Conservation (phyloP, 1,284 basidiomycete genomes). For the Waitea zeae region DNA sequence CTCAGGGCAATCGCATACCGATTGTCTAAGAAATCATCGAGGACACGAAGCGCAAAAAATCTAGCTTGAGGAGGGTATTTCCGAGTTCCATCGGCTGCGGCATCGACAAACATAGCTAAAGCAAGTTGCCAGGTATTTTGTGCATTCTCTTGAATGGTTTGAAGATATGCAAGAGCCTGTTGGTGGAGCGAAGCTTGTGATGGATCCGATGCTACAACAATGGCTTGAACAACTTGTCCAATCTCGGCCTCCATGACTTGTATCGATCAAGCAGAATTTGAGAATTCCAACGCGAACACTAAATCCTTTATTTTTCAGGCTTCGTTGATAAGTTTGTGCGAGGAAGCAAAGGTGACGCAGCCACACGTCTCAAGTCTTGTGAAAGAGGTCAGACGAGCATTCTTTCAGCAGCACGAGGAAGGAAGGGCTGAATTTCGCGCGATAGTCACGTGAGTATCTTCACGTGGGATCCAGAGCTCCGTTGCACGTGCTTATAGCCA, state of each 20-base stretch:
- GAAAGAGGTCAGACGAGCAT: too few species aligned
- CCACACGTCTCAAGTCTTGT: too few species aligned
- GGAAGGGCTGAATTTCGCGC: too few species aligned
- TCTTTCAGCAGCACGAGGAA: too few species aligned
- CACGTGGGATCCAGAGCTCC: too few species aligned
- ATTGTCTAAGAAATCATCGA: conserved; percentile 77
- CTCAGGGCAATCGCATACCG: conserved; percentile 33
- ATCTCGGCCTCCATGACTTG: conserved; percentile 65
- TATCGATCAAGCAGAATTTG: too few species aligned
- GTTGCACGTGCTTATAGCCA: too few species aligned
- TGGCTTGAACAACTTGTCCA: conserved; percentile 66
- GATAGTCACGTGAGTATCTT: too few species aligned
- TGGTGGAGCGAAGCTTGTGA: conserved; percentile 48
- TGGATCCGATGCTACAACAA: conserved; percentile 71
- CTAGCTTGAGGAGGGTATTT: conserved; percentile 63
- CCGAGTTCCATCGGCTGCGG: conserved; percentile 32
- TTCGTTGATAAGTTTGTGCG: too few species aligned
- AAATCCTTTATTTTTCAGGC: too few species aligned
- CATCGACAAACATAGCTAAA: conserved; percentile 55
- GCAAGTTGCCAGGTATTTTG: conserved; percentile 65
- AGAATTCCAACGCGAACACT: too few species aligned
- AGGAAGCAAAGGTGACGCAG: too few species aligned
- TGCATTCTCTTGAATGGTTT: conserved; percentile 60
- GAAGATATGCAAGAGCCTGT: conserved; percentile 70
- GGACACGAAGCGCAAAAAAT: conserved; percentile 72